Evolutionary conservation across 108 stramenopile species (phyloP).

Genomic region (Bacterosira constricta): DNA sequence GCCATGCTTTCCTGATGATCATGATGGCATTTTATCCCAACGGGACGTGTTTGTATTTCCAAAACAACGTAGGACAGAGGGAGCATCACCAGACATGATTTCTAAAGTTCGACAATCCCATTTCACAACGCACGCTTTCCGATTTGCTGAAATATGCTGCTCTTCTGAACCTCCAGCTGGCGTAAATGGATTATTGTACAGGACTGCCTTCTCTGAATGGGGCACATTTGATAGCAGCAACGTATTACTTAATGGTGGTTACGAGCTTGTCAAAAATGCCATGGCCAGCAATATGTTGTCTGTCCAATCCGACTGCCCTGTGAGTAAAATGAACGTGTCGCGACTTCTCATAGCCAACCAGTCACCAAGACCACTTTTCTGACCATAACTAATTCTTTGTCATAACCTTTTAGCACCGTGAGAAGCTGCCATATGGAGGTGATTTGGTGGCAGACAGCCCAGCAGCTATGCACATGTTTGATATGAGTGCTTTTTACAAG

Average conservation of each 20-base stretch:
- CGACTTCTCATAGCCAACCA: no score
- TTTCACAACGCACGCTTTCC: conserved; percentile 44
- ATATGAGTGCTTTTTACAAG: conserved; percentile 50
- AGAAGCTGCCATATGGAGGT: conserved; percentile 53
- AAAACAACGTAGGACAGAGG: not conserved
- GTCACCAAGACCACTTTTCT: no score
- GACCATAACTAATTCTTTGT: no score
- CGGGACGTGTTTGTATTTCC: conserved; percentile 33
- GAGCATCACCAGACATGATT: not conserved
- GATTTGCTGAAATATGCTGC: conserved; percentile 47
- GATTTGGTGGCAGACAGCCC: conserved; percentile 48
- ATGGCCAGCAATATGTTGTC: conserved; percentile 51
- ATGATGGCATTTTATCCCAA: conserved; percentile 33
- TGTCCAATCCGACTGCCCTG: conserved; percentile 59
- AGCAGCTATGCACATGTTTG: conserved; percentile 45
- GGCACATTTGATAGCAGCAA: conserved; percentile 43
- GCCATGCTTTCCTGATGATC: conserved; percentile 34
- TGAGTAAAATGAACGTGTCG: no score
- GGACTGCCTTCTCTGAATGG: conserved; percentile 40
- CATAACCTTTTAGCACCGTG: no score
- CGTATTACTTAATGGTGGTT: conserved; percentile 35
- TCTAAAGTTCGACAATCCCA: conserved; percentile 35
- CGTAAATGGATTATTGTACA: conserved; percentile 30
- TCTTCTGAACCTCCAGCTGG: conserved; percentile 20
- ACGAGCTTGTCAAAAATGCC: conserved; percentile 39